A percentile compares a stretch with the other conserved stretches of the same genome.
phyloP scores from a whole-genome alignment of 2,329 filamentous ascomycete species.

The Trichoderma sp. region DNA sequence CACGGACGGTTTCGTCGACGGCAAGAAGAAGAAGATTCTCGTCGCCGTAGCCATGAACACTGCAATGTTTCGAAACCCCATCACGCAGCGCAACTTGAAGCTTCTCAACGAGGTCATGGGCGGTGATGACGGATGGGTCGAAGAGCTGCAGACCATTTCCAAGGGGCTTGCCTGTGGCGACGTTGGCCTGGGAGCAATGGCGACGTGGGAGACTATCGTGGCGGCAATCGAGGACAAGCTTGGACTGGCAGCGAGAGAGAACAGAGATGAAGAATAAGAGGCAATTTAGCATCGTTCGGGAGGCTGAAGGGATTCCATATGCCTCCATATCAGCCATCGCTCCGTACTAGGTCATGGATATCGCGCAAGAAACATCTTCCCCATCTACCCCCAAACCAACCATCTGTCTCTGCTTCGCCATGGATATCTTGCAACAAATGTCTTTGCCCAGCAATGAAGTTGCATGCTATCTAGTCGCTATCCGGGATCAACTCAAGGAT shows the following conservation, averaged over 20 bases:
- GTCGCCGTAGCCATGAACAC: conserved; percentile 86
- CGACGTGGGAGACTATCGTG: conserved; percentile 74
- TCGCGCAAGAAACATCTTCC: neutral
- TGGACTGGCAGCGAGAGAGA: conserved; percentile 18
- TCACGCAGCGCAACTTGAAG: conserved; percentile 69
- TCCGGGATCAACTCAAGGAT: neutral
- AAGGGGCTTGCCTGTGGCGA: conserved; percentile 85
- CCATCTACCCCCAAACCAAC: too few relatives aligned
- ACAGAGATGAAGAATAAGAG: neutral
- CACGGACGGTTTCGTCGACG: conserved; percentile 59
- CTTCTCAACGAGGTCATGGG: conserved; percentile 75
- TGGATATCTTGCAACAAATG: neutral
- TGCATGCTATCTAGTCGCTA: neutral
- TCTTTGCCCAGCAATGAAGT: neutral
- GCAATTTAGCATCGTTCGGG: neutral
- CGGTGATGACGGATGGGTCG: conserved; percentile 48
- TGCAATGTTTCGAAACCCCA: conserved; percentile 83
- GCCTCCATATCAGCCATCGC: neutral
- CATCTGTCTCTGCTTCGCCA: neutral
- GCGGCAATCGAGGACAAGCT: conserved; percentile 55
- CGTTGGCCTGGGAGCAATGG: conserved; percentile 78
- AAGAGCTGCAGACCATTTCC: conserved; percentile 67
- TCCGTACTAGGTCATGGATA: neutral
- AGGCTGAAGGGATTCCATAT: neutral
- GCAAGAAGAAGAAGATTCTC: conserved; percentile 61